These are phyloP conservation scores for Colletotrichum incanum DNA, from an alignment of 2,329 filamentous ascomycete genomes.

Conservation along the genomic window DNA sequence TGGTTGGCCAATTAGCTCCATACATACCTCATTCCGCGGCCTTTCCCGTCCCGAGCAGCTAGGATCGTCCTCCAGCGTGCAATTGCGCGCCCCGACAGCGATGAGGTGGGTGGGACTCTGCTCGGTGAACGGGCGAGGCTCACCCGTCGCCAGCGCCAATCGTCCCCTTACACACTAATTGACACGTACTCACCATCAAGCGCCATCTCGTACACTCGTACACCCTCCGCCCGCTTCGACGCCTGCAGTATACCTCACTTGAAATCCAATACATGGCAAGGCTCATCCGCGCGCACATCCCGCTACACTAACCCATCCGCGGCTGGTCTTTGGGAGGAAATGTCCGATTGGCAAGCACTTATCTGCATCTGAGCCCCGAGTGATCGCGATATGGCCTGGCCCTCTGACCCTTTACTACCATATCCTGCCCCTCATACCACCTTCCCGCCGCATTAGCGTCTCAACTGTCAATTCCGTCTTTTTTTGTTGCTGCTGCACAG, in stretches of 20 bases:
- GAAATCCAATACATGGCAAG: background rate
- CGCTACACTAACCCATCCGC: background rate
- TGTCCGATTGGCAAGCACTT: conserved; percentile 14
- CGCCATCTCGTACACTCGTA: background rate
- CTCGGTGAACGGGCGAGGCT: background rate
- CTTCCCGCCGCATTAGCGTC: too few relatives aligned
- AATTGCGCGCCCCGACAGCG: background rate
- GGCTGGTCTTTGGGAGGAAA: background rate
- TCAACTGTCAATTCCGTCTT: too few relatives aligned
- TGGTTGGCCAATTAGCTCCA: background rate
- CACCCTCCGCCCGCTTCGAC: background rate
- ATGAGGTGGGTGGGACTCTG: background rate
- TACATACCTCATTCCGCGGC: background rate
- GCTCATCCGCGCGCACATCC: background rate
- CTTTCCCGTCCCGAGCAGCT: conserved; percentile 4
- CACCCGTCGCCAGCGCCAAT: background rate
- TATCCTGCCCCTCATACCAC: too few relatives aligned
- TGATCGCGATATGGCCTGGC: background rate
- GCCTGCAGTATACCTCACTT: background rate
- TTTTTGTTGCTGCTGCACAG: too few relatives aligned
- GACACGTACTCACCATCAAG: background rate
- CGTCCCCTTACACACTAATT: background rate
- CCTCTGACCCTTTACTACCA: too few relatives aligned
- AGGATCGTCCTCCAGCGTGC: conserved; percentile 1
- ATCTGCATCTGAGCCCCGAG: too few relatives aligned